These are phyloP conservation scores for Fusarium luffae DNA, from an alignment of 2,329 filamentous ascomycete genomes.

Conservation along the genomic window DNA sequence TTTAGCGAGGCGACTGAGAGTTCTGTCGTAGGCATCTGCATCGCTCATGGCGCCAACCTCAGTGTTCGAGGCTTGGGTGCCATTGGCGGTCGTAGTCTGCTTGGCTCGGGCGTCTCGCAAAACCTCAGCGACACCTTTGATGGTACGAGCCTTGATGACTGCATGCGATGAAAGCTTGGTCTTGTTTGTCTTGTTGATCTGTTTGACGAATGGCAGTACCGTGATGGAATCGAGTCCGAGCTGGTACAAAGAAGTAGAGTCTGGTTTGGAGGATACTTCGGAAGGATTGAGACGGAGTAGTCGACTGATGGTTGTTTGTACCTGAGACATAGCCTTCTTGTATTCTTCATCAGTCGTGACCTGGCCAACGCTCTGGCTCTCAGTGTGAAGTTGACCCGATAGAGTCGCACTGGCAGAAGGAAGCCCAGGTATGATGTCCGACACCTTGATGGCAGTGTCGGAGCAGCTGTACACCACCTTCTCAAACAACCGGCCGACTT, in stretches of 20 bases:
- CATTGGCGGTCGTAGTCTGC: rapidly evolving
- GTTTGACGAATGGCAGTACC: slow-evolving; percentile 21
- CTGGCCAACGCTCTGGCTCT: rapidly evolving
- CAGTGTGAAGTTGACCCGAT: rapidly evolving
- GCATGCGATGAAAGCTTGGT: slow-evolving; percentile 7
- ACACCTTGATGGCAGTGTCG: background rate
- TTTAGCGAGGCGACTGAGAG: slow-evolving; percentile 1
- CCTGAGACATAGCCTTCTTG: background rate
- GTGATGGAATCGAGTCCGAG: slow-evolving; percentile 21
- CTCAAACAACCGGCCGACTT: slow-evolving; percentile 1
- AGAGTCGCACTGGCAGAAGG: background rate
- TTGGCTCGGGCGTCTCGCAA: background rate
- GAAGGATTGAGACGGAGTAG: background rate
- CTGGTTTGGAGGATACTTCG: background rate
- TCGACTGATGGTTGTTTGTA: background rate
- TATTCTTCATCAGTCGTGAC: background rate
- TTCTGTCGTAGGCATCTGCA: background rate
- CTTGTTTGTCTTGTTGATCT: slow-evolving; percentile 10
- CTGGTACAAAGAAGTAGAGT: slow-evolving; percentile 16
- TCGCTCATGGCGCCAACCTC: background rate
- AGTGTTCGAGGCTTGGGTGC: rapidly evolving
- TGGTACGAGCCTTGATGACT: slow-evolving; percentile 18
- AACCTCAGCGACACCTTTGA: background rate
- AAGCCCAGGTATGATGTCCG: background rate
- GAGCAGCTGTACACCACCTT: slow-evolving; percentile 1